Percentiles rank a stretch among this genome's conserved stretches.
phyloP scores from a whole-genome alignment of 2,329 filamentous ascomycete species.

The Ceratocystiopsis brevicomis region DNA sequence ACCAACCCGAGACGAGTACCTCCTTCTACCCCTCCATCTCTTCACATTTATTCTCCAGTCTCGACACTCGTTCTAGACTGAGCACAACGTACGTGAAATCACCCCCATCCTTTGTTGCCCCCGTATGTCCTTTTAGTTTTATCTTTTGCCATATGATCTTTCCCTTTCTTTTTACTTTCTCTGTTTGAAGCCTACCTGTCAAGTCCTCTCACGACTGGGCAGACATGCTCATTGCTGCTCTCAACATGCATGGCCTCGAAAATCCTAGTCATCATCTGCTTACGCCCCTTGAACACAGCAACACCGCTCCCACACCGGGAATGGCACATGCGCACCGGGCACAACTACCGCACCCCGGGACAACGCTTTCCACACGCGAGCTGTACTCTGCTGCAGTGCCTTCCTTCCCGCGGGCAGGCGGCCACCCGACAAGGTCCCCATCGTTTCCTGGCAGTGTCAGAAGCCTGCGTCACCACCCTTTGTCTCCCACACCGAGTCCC shows the following conservation, averaged over 20 bases:
- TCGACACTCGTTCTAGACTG: slow-evolving; percentile 35
- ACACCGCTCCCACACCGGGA: slow-evolving; percentile 29
- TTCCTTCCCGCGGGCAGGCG: slow-evolving; percentile 27
- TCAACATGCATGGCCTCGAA: neutral
- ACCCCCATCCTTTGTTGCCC: slow-evolving; percentile 2
- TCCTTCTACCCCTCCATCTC: slow-evolving; percentile 27
- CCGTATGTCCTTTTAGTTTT: neutral
- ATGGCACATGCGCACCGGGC: slow-evolving; percentile 39
- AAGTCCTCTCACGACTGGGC: no score
- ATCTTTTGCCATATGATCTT: neutral
- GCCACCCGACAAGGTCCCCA: slow-evolving; percentile 32
- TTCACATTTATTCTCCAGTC: slow-evolving; percentile 24
- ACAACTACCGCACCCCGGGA: slow-evolving; percentile 31
- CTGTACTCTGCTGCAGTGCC: slow-evolving; percentile 33
- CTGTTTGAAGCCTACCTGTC: neutral
- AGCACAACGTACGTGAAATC: slow-evolving; percentile 32
- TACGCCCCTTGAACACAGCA: slow-evolving; percentile 16
- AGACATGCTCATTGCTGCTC: no score
- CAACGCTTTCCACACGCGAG: slow-evolving; percentile 31
- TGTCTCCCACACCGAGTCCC: slow-evolving; percentile 33
- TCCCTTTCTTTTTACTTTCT: slow-evolving; percentile 6
- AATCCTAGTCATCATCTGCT: neutral
- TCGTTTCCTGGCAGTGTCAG: slow-evolving; percentile 21
- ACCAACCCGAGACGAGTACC: slow-evolving; percentile 27
- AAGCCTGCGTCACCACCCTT: slow-evolving; percentile 29